Base-by-base conservation (phyloP, 768 basidiomycete genomes). In the Boletus subparvulus region DNA sequence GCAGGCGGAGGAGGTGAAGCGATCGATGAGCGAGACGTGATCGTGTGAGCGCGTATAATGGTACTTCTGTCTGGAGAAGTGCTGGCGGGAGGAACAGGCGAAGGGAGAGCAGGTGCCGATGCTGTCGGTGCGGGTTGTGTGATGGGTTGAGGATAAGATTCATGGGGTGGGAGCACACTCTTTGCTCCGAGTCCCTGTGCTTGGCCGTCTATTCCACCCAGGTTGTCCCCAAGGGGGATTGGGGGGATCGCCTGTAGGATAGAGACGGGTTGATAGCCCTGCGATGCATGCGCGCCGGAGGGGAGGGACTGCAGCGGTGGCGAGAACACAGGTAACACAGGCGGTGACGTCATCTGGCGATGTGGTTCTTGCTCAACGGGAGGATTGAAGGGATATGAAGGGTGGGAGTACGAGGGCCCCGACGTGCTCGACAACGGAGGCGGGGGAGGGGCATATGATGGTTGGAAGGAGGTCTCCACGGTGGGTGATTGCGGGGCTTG, bases 1-100 rank as follows among this genome's bases (percentile, higher is more conserved):
- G 48, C 28, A 16, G 51, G 55, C 0, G 56, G 58, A 11, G 55
- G 59, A 5, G 61, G 59, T 1, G 66, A 60, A 26, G 56, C 43
- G 21, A 69, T 56, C 26, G 60, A 50, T 19, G 58, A 52, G 13
- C 61, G 61, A 11, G 65, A 53, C 7, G 68, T 66, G 46, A 69
- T 47, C 35, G 77, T 72, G 55, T 67, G 71, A 4, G 69, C 58
- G 21, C 72, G 71, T 3, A 52, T 33, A 37, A 72, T 52, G 59
- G 54, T 61, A 55, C 54, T 63, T 52, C 36, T 62, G 17, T 42
- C 45, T 33, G 65, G 55, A 52, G 62, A 52, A 28, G 59, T 52
- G 16, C n/a, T 43, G 32, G 52, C 10, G 35, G 66, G 33, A 60
- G 58, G 60, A 24, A 62, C 63, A 10, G 68, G 59, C 8, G 62